Base-by-base conservation (phyloP, 2,329 filamentous ascomycete genomes). In the Arthrobotrys pseudoclavata region DNA sequence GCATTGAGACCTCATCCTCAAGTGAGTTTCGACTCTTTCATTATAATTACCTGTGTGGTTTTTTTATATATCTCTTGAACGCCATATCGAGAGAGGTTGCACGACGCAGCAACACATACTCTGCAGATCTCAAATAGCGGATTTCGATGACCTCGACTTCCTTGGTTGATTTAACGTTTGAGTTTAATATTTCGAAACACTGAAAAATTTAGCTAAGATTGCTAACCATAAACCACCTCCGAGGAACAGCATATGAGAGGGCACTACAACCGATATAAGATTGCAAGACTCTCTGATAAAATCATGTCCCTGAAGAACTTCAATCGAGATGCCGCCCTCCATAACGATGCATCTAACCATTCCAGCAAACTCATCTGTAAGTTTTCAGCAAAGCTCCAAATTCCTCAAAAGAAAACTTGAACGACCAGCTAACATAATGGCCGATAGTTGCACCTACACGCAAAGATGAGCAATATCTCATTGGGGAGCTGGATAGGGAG, bases 401-500 rank as follows among this genome's bases (percentile, higher is more conserved):
- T 47, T 48, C 40, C 52, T 18, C 26, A 40, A 61, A 9, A 37
- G 37, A n/a, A 55, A n/a, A 53, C 34, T 37, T 15, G 42, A 12
- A 40, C 10, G 6, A 22, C 42, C 45, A 55, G 76, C 71, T 61
- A 57, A 79, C 66, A 72, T 53, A 53, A 57, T 48, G 48, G 18
- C 47, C 55, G 29, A 15, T 47, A 76, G 72, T 76, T 53, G 90
- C 91, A 4, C 91, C 91, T 3, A 76, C 72, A 18, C 64, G 66
- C 66, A 89, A 92, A 83, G 93, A 93, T 10, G 89, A 89, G 24
- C 93, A 97, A 84, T 97, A 94, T 86, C 89, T 88, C 61, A 87
- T 87, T 83, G 89, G 88, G 81, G 86, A 87, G 0, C 89, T 97
- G 31, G 86, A 87, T 40, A 87, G 86, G 55, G 81, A 84, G 0